Conservation (phyloP, 257 asterid species). For the Penstemon barbatus region DNA sequence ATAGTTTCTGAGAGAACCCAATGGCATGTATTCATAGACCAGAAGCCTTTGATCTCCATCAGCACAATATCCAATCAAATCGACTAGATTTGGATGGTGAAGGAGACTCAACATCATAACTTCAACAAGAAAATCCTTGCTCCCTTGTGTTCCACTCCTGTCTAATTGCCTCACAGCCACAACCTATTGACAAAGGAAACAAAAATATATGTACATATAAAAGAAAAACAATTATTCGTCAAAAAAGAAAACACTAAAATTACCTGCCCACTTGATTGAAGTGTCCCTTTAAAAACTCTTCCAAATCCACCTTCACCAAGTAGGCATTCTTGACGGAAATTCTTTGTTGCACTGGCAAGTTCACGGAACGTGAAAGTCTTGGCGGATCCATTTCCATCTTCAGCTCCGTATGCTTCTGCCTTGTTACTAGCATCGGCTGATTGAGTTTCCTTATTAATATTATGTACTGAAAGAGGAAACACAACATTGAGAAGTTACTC, state of each 20-base stretch:
- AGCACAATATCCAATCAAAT: slow-evolving; percentile 80
- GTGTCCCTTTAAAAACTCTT: slow-evolving; percentile 63
- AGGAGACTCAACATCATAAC: slow-evolving; percentile 63
- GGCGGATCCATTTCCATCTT: slow-evolving; percentile 34
- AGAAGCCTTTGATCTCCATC: slow-evolving; percentile 61
- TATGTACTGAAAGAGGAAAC: slow-evolving; percentile 22
- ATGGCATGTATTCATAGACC: slow-evolving; percentile 50
- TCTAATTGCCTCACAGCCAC: slow-evolving; percentile 86
- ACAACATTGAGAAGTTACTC: not conserved
- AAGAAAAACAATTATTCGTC: no score
- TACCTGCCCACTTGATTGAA: slow-evolving; percentile 72
- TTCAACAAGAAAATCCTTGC: slow-evolving; percentile 73
- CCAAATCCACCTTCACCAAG: slow-evolving; percentile 89
- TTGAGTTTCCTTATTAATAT: slow-evolving; percentile 24
- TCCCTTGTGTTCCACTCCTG: slow-evolving; percentile 73
- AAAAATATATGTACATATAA: no score
- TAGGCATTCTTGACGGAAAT: slow-evolving; percentile 66
- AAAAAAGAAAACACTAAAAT: not conserved
- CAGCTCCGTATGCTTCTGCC: slow-evolving; percentile 27
- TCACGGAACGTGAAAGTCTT: slow-evolving; percentile 79
- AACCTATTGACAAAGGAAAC: slow-evolving; percentile 37
- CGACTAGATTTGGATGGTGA: slow-evolving; percentile 66
- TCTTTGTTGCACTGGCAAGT: slow-evolving; percentile 85
- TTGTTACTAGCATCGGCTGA: slow-evolving; percentile 19
- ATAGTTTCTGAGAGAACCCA: slow-evolving; percentile 38